Evolutionary conservation across 2,329 filamentous ascomycete species (phyloP), one percentile per base, ranked within the genome.

Genomic region (Aureobasidium leucospermi): DNA sequence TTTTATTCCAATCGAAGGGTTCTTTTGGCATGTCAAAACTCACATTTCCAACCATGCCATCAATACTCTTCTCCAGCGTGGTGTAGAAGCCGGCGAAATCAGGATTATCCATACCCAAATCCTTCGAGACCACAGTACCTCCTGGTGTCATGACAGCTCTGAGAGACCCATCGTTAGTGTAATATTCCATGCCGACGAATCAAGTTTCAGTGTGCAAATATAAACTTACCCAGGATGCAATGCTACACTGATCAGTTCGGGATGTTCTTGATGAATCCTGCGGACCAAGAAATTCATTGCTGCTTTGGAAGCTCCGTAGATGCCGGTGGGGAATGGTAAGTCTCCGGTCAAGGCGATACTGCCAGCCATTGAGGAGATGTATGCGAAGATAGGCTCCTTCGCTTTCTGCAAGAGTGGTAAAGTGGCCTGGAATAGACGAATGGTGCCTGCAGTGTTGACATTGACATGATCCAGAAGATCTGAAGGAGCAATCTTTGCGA

Each of bases 231-330:
- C 52, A 56, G 52, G 52, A 46, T 56, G 52, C 38, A 56, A 8
- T 1, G 52, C 16, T 11, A 56, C 34, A 1, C 28, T 36, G 3
- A 46, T 45, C 52, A 56, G 38, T 4, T 56, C 41, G 3, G 39
- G 39, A 56, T 56, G 10, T 7, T 56, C 52, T 6, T 19, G 19
- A 38, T 56, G 52, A 2, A 42, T 42, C 6, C 41, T 56, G 4
- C 52, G n/a, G 29, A 46, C 36, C 31, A 56, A 29, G 9, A 56
- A 56, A 19, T 56, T 56, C 4, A 15, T 2, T 4, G 52, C 41
- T 6, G 52, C 52, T 11, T 56, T 56, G 13, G n/a, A 23, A n/a
- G 52, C 52, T 16, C 52, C 52, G 29, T 56, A 56, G 13, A 46
- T 13, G 2, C 28, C 41, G 6, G 34, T 13, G 1, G 29, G n/a